phyloP scores from a whole-genome alignment of 2,329 filamentous ascomycete genomes.

The Juglanconis juglandina region DNA sequence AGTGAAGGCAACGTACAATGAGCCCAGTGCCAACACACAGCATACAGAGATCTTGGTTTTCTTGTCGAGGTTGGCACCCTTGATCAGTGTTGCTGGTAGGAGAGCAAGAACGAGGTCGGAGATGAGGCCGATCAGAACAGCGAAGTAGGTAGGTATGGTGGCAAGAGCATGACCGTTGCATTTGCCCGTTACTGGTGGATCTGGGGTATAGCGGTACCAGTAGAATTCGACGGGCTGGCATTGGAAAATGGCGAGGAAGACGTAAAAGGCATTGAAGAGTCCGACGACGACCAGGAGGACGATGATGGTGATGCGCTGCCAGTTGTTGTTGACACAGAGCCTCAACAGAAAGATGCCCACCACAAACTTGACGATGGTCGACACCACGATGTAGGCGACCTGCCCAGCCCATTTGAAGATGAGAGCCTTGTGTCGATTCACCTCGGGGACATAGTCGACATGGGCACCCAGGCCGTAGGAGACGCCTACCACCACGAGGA shows the following conservation, averaged over 20 bases:
- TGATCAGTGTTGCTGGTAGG: slow-evolving; percentile 34
- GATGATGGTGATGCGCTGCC: slow-evolving; percentile 34
- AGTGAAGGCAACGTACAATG: slow-evolving; percentile 31
- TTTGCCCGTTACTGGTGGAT: slow-evolving; percentile 23
- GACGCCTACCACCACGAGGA: slow-evolving; percentile 11
- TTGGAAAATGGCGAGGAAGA: slow-evolving; percentile 36
- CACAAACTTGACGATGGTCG: slow-evolving; percentile 35
- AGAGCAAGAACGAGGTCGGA: slow-evolving; percentile 35
- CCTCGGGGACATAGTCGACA: slow-evolving; percentile 10
- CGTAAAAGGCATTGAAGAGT: slow-evolving; percentile 32
- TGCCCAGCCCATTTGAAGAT: slow-evolving; percentile 34
- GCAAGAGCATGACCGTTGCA: slow-evolving; percentile 31
- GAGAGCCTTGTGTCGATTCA: slow-evolving; percentile 12
- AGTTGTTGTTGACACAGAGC: slow-evolving; percentile 29
- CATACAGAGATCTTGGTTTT: slow-evolving; percentile 29
- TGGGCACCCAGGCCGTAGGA: slow-evolving; percentile 17
- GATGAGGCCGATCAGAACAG: slow-evolving; percentile 30
- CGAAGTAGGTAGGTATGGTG: slow-evolving; percentile 32
- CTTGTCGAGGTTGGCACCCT: slow-evolving; percentile 32
- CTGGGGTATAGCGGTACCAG: slow-evolving; percentile 33
- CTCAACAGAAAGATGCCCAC: slow-evolving; percentile 38
- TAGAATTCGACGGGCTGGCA: slow-evolving; percentile 36
- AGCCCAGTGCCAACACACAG: slow-evolving; percentile 30
- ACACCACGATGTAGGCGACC: slow-evolving; percentile 36
- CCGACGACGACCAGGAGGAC: slow-evolving; percentile 28